Evolutionary conservation across 1,139 yeast species (phyloP).

Genomic region (Eremothecium sinecaudum): DNA sequence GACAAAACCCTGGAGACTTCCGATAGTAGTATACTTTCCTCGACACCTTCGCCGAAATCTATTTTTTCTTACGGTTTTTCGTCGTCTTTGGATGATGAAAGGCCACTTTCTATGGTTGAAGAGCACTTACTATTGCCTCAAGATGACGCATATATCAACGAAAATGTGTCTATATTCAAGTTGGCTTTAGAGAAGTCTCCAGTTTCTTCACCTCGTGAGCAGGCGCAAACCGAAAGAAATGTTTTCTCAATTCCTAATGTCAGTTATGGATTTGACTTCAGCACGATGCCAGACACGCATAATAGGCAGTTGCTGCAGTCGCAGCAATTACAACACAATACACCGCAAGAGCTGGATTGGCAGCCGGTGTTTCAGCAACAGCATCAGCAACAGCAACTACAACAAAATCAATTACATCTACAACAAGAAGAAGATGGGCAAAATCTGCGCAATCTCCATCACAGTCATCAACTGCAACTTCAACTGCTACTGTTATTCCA

Average conservation of each 20-base stretch:
- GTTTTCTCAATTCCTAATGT: background rate
- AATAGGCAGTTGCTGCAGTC: background rate
- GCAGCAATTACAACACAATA: background rate
- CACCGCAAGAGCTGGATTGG: too few species aligned
- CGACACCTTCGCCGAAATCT: conserved; percentile 4
- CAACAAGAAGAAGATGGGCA: too few species aligned
- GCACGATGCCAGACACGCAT: background rate
- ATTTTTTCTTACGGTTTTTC: conserved; percentile 4
- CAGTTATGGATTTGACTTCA: background rate
- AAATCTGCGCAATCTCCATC: too few species aligned
- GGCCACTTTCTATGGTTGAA: conserved; percentile 3
- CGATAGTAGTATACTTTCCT: conserved; percentile 5
- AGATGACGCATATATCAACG: conserved; percentile 4
- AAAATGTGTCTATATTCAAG: conserved; percentile 1
- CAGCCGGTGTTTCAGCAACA: too few species aligned
- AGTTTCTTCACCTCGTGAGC: conserved; percentile 1
- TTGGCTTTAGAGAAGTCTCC: conserved; percentile 5
- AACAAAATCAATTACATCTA: too few species aligned
- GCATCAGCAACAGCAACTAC: background rate
- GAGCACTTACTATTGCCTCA: conserved; percentile 3
- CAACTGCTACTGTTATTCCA: too few species aligned
- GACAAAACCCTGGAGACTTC: conserved; percentile 5
- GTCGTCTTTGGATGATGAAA: conserved; percentile 4
- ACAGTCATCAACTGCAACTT: too few species aligned
- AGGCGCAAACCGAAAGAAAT: background rate